These are phyloP conservation scores for Senecio squalidus DNA, from an alignment of 140 eudicot genomes.

Conservation along the genomic window DNA sequence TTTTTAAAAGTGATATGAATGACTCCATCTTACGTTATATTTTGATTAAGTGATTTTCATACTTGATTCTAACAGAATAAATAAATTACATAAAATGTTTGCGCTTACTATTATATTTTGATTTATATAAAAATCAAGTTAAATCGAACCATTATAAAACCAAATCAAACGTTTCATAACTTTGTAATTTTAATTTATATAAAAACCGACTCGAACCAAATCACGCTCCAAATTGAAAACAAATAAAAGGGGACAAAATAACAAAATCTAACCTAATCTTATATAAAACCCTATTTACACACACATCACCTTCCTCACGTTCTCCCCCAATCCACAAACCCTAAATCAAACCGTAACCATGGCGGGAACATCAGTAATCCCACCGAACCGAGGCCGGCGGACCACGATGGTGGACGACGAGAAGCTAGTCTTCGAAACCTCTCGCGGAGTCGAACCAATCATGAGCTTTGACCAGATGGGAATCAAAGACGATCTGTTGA, in stretches of 20 bases:
- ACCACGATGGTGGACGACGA: constrained; percentile 63
- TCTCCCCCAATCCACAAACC: not conserved
- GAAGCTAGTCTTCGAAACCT: constrained; percentile 71
- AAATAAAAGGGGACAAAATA: not conserved
- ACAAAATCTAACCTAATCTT: not conserved
- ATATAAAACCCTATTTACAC: not conserved
- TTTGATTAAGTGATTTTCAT: too few species aligned
- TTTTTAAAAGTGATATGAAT: too few species aligned
- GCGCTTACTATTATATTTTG: too few species aligned
- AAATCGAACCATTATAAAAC: too few species aligned
- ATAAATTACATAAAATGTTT: too few species aligned
- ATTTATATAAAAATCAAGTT: too few species aligned
- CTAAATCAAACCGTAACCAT: constrained; percentile 17
- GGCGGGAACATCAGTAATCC: constrained; percentile 51
- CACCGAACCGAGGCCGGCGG: constrained; percentile 55
- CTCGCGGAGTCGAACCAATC: constrained; percentile 79
- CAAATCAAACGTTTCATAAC: too few species aligned
- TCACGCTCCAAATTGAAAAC: too few species aligned
- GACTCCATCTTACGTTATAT: too few species aligned
- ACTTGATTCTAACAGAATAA: too few species aligned
- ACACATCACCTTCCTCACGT: not conserved
- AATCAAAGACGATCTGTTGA: constrained; percentile 76
- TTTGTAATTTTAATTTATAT: too few species aligned
- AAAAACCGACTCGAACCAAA: too few species aligned
- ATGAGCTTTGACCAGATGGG: constrained; percentile 93